Conservation (phyloP, 495 filamentous ascomycete species). For the Aspergillus panamensis region DNA sequence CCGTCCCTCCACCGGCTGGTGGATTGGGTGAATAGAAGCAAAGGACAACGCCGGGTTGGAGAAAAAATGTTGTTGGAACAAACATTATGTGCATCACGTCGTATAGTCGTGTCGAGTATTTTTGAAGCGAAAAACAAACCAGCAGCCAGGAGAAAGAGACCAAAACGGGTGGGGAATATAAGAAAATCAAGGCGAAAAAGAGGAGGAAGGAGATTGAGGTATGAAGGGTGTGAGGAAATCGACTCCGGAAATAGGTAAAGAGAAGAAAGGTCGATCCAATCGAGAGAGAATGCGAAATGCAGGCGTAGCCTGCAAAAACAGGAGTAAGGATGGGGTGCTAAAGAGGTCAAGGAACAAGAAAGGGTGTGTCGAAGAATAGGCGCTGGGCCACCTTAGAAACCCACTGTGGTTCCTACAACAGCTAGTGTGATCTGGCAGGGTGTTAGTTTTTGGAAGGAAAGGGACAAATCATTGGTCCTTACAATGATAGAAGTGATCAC, state of each 20-base stretch:
- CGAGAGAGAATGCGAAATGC: conserved; percentile 10
- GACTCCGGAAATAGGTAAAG: conserved; percentile 12
- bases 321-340: neutral
- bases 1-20: neutral
- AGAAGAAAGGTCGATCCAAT: neutral
- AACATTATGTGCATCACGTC: conserved; percentile 37
- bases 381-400: conserved; percentile 29
- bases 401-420: conserved; percentile 51
- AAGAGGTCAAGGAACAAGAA: conserved; percentile 4
- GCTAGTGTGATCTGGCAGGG: conserved; percentile 51
- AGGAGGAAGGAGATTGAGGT: neutral
- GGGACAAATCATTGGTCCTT: conserved; percentile 29
- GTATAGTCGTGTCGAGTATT: conserved; percentile 31
- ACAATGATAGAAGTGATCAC: conserved; percentile 73
- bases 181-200: conserved; percentile 1
- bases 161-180: neutral
- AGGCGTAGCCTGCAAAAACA: conserved; percentile 10
- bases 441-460: conserved; percentile 15
- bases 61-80: conserved; percentile 8
- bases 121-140: conserved; percentile 17
- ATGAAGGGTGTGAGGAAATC: conserved; percentile 4
- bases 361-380: neutral
- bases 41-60: conserved; percentile 14
- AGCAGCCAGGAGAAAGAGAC: conserved; percentile 14
- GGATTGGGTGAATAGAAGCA: conserved; percentile 10